These are phyloP conservation scores for Colletotrichum aenigma DNA, from an alignment of 2,329 filamentous ascomycete genomes.

Conservation along the genomic window DNA sequence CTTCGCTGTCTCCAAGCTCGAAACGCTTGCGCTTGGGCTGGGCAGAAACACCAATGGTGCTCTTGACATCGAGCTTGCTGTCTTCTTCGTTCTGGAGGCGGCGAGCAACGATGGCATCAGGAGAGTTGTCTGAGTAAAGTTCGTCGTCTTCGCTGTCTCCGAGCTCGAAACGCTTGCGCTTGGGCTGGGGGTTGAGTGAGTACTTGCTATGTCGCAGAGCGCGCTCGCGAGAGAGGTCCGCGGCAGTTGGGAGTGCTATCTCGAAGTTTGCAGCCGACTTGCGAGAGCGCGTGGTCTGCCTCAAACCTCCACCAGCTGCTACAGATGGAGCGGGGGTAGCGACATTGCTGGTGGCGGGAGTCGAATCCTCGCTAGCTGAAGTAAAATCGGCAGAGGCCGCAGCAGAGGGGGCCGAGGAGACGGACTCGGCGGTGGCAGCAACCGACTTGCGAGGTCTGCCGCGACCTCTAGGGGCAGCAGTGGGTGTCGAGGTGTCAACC, in stretches of 20 bases:
- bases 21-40: conserved; percentile 44
- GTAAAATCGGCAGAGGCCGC: conserved; percentile 35
- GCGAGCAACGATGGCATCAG: conserved; percentile 35
- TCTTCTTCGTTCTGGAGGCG: conserved; percentile 38
- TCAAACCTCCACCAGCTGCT: conserved; percentile 19
- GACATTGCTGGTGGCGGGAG: conserved; percentile 46
- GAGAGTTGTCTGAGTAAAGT: conserved; percentile 25
- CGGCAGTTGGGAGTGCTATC: conserved; percentile 34
- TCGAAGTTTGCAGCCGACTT: conserved; percentile 34
- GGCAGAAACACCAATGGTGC: not conserved
- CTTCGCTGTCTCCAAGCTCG: conserved; percentile 44
- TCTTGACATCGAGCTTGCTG: not conserved
- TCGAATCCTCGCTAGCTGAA: conserved; percentile 43
- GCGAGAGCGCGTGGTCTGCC: conserved; percentile 14
- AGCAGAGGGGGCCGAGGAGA: conserved; percentile 38
- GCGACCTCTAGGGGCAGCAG: conserved; percentile 27
- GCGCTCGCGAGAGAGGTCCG: conserved; percentile 44
- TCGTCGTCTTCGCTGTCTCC: conserved; percentile 47
- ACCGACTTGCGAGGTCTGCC: conserved; percentile 31
- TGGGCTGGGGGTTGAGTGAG: conserved; percentile 42
- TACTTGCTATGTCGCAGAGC: conserved; percentile 54
- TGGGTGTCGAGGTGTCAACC: not conserved
- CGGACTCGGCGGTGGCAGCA: conserved; percentile 30
- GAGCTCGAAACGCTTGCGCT: conserved; percentile 48
- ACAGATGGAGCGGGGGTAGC: conserved; percentile 39